phyloP scores from a whole-genome alignment of 352 stramenopile genomes.

The Elongisporangium anandrum region DNA sequence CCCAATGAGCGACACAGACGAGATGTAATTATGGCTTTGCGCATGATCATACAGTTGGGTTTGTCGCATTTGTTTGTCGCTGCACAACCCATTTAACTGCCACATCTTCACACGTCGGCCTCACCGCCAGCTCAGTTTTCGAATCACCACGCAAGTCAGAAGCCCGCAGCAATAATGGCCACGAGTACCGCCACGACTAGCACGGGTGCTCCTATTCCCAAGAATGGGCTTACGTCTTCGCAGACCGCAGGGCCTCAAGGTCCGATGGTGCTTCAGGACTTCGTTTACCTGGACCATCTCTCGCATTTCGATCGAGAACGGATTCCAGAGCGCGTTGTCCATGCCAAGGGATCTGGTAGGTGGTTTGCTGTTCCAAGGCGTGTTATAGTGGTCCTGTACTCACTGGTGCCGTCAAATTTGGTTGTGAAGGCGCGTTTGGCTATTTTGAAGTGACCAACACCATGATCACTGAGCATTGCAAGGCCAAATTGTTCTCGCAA shows the following conservation, averaged over 20 bases:
- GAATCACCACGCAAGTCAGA: too few species aligned
- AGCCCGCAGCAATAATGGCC: too few species aligned
- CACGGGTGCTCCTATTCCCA: constrained; percentile 55
- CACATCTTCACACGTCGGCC: too few species aligned
- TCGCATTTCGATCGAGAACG: constrained; percentile 91
- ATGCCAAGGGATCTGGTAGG: constrained; percentile 79
- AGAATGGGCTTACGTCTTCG: constrained; percentile 68
- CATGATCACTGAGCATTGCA: constrained; percentile 48
- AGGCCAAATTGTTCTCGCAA: constrained; percentile 74
- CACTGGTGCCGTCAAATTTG: too few species aligned
- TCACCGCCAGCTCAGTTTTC: too few species aligned
- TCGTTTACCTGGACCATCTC: constrained; percentile 86
- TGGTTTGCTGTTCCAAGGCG: too few species aligned
- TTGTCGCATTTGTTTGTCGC: too few species aligned
- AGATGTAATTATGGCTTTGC: too few species aligned
- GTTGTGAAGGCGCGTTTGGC: constrained; percentile 78
- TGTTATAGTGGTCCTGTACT: too few species aligned
- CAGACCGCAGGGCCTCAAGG: constrained; percentile 54
- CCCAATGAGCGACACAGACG: too few species aligned
- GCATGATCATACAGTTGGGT: too few species aligned
- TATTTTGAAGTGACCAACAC: constrained; percentile 88
- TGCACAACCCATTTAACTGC: too few species aligned
- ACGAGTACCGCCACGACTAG: constrained; percentile 41
- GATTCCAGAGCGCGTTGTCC: constrained; percentile 90
- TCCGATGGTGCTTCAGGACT: constrained; percentile 77